phyloP scores from a whole-genome alignment of 805 yeast species.

The Ogataea zsoltii region DNA sequence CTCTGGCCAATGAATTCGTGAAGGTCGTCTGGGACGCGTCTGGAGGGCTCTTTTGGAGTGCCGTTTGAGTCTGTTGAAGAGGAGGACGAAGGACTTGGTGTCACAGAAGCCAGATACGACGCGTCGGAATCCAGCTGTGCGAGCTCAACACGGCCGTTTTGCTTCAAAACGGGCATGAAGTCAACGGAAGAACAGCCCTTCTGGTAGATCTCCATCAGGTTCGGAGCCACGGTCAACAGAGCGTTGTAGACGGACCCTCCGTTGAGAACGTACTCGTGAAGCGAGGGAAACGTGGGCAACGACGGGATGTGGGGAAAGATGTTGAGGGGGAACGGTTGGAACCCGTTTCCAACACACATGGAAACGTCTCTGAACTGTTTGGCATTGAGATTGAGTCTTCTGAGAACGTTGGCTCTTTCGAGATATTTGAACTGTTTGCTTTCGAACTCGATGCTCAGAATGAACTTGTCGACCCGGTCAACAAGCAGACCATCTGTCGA shows the following conservation, averaged over 20 bases:
- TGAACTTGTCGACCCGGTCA: slow-evolving; percentile 62
- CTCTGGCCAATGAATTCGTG: slow-evolving; percentile 82
- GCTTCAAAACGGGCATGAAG: slow-evolving; percentile 71
- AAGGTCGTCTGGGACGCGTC: slow-evolving; percentile 68
- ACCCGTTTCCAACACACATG: slow-evolving; percentile 74
- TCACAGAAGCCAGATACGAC: slow-evolving; percentile 21
- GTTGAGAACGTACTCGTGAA: slow-evolving; percentile 34
- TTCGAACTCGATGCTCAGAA: slow-evolving; percentile 68
- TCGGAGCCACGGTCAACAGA: slow-evolving; percentile 42
- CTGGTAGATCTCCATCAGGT: slow-evolving; percentile 53
- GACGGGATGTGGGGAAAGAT: slow-evolving; percentile 43
- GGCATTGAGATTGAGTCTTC: slow-evolving; percentile 59
- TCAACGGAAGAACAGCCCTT: slow-evolving; percentile 69
- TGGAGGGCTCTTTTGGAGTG: slow-evolving; percentile 19
- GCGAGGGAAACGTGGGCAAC: slow-evolving; percentile 28
- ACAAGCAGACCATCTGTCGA: slow-evolving; percentile 76
- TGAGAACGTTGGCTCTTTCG: slow-evolving; percentile 55
- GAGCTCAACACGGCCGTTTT: slow-evolving; percentile 68
- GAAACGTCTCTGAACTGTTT: slow-evolving; percentile 75
- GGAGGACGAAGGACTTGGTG: slow-evolving; percentile 15
- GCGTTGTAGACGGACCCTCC: slow-evolving; percentile 51
- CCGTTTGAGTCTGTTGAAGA: slow-evolving; percentile 10
- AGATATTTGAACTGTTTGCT: slow-evolving; percentile 66
- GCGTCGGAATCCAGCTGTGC: slow-evolving; percentile 29
- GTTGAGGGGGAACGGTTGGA: slow-evolving; percentile 66